Percentiles rank a stretch among this genome's conserved stretches.
Conservation (phyloP, 768 basidiomycete genomes). For the Melanogaster broomeanus region DNA sequence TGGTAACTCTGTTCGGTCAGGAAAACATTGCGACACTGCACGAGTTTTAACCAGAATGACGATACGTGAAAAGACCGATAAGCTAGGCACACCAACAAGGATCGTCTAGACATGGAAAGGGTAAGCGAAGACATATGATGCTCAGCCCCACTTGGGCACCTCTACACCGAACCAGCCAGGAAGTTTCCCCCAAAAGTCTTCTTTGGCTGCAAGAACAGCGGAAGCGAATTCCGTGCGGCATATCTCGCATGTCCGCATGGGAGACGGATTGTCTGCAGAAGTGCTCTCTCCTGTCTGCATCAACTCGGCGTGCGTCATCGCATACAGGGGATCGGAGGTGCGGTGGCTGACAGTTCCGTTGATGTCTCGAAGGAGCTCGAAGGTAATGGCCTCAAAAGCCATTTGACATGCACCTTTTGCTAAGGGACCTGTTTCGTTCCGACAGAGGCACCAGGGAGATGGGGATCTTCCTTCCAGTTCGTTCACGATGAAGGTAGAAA, state of each 20-base stretch:
- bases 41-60: background rate
- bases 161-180: slow-evolving; percentile 69
- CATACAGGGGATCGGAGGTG: slow-evolving; percentile 69
- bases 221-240: slow-evolving; percentile 63
- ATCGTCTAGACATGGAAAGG: background rate
- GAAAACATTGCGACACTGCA: no score
- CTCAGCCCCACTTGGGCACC: slow-evolving; percentile 38
- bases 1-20: no score
- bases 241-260: slow-evolving; percentile 62
- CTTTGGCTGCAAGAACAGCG: slow-evolving; percentile 59
- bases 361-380: slow-evolving; percentile 72
- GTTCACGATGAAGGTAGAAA: slow-evolving; percentile 76
- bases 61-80: background rate
- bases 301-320: slow-evolving; percentile 63
- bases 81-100: background rate
- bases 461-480: slow-evolving; percentile 67
- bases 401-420: slow-evolving; percentile 61
- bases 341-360: slow-evolving; percentile 68
- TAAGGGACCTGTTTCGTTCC: slow-evolving; percentile 45
- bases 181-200: slow-evolving; percentile 65
- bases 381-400: slow-evolving; percentile 73
- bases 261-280: slow-evolving; percentile 41
- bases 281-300: slow-evolving; percentile 61
- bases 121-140: background rate
- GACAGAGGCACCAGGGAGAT: slow-evolving; percentile 49